Base-by-base conservation (phyloP, 2,329 filamentous ascomycete species). In the Arthrobotrys iridis region DNA sequence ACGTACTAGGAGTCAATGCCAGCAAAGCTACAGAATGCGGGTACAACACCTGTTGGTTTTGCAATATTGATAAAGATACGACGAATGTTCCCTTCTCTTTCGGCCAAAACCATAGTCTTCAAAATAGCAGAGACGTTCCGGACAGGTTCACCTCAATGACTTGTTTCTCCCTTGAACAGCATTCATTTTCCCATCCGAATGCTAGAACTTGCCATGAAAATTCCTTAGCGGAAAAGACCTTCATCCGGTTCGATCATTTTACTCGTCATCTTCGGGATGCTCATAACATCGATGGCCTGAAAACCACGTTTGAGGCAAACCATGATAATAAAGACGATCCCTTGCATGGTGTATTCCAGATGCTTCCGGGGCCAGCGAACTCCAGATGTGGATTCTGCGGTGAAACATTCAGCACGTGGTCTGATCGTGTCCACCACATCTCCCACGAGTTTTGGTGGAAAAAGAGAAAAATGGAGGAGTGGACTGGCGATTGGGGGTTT, bases 361-460 rank as follows among this genome's bases (percentile, higher is more conserved):
- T 63, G 4, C 46, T 75, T 7, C 50, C 55, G 4, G 71, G 71
- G 4, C 73, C 73, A 8, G 45, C 64, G 35, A 50, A 64, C 24
- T 76, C 73, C 20, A 40, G 65, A 15, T 76, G 73, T 48, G 73
- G 73, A 5, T 76, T 76, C 22, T 76, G 73, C 45, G 73, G 73
- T 5, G 59, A 76, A 43, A 64, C 52, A 5, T 76, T 76, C 35
- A 67, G 26, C 35, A 62, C 50, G 37, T 76, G 73, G 73, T 60
- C 43, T 15, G 73, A 70, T 48, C 65, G 73, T 11, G 62, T 70
- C 2, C 59, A 76, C 37, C 73, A 76, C 35, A 33, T 76, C 52
- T 65, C 65, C 18, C 73, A 76, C 30, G 73, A 76, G 40, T 76
- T 76, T 35, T 70, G 65, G 64, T 65, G 65, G 73, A 76, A 76